Base-by-base conservation (phyloP, 2,329 filamentous ascomycete genomes). In the Fusarium camptoceras region DNA sequence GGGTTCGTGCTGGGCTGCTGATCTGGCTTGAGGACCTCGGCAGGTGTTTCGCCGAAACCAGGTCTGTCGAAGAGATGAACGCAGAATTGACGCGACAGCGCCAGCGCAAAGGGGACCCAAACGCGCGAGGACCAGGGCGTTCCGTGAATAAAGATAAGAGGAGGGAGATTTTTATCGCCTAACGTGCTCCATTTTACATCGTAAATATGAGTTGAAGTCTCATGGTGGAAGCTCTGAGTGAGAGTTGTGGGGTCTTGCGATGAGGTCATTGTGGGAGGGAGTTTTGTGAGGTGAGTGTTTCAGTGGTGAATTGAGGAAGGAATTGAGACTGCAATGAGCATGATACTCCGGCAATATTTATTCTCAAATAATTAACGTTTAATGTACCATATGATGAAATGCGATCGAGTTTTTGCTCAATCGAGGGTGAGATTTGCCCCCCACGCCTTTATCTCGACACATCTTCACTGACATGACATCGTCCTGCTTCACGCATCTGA, bases 61-160 rank as follows among this genome's bases (percentile, higher is more conserved):
- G 82, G 81, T 15, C 82, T 79, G 59, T 85, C 83, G 59, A 82
- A 84, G 15, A 85, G 73, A 61, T 84, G 81, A 50, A 84, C 77
- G 14, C 75, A 75, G 54, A 80, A 81, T 18, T 76, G 74, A 4
- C 70, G 67, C 7, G 78, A 72, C 2, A 85, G 70, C 4, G 80
- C 71, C 30, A 75, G 64, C 2, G 80, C 81, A 20, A 80, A 77
- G 3, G 76, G 73, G 0, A 62, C 48, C 80, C 81, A 85, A 11
- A 84, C 76, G 1, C 60, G 68, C 3, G 81, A 83, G 3, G 82
- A 83, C 82, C 83, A 85, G 0, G 83, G 83, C 0, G 83, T 85
- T 55, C 83, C 83, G 59, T 85, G 83, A 11, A 85, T 72, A 39
- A 85, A 83, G 15, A 85, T 70, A 1, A 83, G 58, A 0, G 81